These are phyloP conservation scores for Cryptomeria japonica DNA, from an alignment of 75 land plant species.

Conservation along the genomic window DNA sequence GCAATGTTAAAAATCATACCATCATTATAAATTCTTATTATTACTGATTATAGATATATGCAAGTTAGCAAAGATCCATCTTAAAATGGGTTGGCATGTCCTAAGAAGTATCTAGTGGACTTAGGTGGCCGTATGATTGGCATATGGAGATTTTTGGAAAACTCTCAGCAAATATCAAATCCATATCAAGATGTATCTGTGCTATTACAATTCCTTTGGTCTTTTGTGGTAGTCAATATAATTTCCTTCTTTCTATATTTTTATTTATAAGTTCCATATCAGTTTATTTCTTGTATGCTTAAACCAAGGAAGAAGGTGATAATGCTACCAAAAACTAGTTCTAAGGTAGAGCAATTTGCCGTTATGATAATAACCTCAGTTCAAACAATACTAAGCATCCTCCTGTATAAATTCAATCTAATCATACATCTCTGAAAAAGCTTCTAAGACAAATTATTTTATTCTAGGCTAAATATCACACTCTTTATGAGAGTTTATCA, in stretches of 20 bases:
- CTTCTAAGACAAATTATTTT: not conserved
- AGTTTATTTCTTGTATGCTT: not conserved
- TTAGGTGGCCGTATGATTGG: not conserved
- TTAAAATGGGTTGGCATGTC: not conserved
- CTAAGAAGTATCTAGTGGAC: not conserved
- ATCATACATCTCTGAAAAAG: not conserved
- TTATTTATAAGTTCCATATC: not conserved
- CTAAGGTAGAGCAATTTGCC: not conserved
- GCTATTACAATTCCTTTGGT: not conserved
- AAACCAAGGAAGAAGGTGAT: not conserved
- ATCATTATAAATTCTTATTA: not conserved
- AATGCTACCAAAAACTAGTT: not conserved
- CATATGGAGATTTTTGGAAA: not conserved
- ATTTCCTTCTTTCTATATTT: not conserved
- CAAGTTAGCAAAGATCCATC: not conserved
- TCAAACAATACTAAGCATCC: not conserved
- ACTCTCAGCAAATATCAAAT: not conserved
- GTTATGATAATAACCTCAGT: not conserved
- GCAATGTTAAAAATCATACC: not conserved
- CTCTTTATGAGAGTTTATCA: not conserved
- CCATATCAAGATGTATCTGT: not conserved
- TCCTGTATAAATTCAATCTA: not conserved
- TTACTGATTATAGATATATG: not conserved
- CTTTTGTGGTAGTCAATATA: not conserved
- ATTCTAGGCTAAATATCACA: not conserved